phyloP scores from a whole-genome alignment of 1,284 basidiomycete species.

The Ustilago sp. region DNA sequence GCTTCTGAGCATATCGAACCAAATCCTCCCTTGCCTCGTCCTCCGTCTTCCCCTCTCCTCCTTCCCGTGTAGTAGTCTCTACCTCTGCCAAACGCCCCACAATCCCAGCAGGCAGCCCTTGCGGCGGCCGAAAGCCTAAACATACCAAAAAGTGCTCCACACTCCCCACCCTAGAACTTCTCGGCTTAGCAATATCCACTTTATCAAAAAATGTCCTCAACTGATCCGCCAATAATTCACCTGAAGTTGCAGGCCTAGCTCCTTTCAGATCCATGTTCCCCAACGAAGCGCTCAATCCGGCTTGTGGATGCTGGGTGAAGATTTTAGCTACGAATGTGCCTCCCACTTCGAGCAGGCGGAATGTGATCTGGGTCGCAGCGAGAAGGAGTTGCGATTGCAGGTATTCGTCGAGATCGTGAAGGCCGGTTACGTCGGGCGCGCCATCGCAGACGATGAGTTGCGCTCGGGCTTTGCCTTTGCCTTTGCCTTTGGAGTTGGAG shows the following conservation, averaged over 20 bases:
- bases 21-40: constrained; percentile 31
- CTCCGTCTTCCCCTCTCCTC: neutral
- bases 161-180: constrained; percentile 60
- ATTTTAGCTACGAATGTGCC: constrained; percentile 75
- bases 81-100: constrained; percentile 20
- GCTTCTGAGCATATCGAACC: constrained; percentile 33
- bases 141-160: constrained; percentile 74
- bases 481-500: constrained; percentile 7
- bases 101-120: constrained; percentile 26
- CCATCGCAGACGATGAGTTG: constrained; percentile 75
- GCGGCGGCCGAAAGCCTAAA: constrained; percentile 70
- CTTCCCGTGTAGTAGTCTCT: neutral
- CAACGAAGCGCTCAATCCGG: constrained; percentile 32
- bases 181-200: constrained; percentile 70
- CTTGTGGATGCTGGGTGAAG: constrained; percentile 69
- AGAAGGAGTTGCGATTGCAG: constrained; percentile 74
- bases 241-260: constrained; percentile 30
- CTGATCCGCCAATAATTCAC: constrained; percentile 54
- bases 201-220: constrained; percentile 71
- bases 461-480: constrained; percentile 70
- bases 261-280: constrained; percentile 43
- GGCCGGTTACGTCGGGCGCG: constrained; percentile 75
- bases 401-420: constrained; percentile 75
- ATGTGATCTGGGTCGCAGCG: constrained; percentile 73
- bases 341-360: constrained; percentile 72